These are phyloP conservation scores for Zelonia costaricensis DNA, from an alignment of 208 protist genomes.

Conservation along the genomic window DNA sequence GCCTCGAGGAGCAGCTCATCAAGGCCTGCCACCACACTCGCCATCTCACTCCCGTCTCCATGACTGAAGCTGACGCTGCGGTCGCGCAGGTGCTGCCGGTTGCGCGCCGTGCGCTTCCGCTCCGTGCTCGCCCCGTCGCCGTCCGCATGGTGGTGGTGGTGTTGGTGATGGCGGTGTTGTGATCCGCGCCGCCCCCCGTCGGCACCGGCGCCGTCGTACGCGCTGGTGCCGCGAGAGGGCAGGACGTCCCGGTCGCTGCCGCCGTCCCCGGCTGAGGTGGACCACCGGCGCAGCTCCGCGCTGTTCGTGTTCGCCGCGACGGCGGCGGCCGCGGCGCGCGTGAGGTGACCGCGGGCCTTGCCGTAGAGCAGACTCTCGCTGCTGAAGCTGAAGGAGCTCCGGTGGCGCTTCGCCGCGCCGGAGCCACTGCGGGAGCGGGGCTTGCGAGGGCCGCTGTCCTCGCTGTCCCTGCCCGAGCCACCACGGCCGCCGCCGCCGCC, in stretches of 20 bases:
- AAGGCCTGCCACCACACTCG: conserved; percentile 15
- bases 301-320: conserved; percentile 18
- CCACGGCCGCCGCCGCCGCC: no score
- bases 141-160: neutral
- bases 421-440: neutral
- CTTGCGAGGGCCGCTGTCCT: neutral
- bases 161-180: neutral
- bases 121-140: neutral
- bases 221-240: neutral
- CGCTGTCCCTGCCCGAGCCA: neutral
- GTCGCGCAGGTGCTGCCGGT: conserved; percentile 6
- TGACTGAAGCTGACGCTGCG: neutral
- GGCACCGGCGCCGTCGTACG: neutral
- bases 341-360: conserved; percentile 19
- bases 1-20: conserved; percentile 9
- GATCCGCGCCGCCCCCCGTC: neutral
- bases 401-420: neutral
- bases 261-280: neutral
- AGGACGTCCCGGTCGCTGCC: neutral
- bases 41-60: conserved; percentile 2
- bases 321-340: conserved; percentile 19
- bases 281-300: conserved; percentile 17
- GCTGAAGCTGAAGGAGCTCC: conserved; percentile 29
- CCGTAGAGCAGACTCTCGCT: conserved; percentile 24
- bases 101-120: conserved; percentile 8